Evolutionary conservation across 75 land plant species (phyloP).

Genomic region (Picea glauca): DNA sequence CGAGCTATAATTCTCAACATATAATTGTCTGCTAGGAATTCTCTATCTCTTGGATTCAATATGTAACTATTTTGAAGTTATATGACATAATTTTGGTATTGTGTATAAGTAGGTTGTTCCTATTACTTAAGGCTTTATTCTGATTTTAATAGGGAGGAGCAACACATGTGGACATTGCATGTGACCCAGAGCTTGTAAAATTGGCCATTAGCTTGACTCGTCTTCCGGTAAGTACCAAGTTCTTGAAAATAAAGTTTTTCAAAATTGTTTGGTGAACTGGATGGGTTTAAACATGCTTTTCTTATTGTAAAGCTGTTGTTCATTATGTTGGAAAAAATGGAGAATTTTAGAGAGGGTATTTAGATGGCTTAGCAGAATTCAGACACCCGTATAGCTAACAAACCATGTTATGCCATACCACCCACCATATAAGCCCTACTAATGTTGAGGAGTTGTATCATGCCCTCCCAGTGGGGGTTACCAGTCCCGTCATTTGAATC

Average conservation of each 20-base stretch:
- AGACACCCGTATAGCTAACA: too few relatives aligned
- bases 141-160: slow-evolving; percentile 77
- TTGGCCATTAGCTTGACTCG: slow-evolving; percentile 62
- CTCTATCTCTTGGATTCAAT: not conserved
- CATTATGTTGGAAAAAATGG: not conserved
- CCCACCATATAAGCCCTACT: not conserved
- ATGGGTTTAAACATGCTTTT: too few relatives aligned
- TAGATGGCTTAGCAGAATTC: too few relatives aligned
- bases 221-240: slow-evolving; percentile 62
- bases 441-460: not conserved
- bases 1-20: too few relatives aligned
- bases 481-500: not conserved
- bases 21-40: not conserved
- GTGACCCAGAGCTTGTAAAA: slow-evolving; percentile 85
- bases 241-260: not conserved
- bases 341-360: too few relatives aligned
- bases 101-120: not conserved
- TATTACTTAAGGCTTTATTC: not conserved
- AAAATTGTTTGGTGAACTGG: too few relatives aligned
- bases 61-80: not conserved
- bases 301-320: too few relatives aligned
- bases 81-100: not conserved
- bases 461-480: not conserved
- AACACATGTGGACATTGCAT: slow-evolving; percentile 96
- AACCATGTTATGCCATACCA: too few relatives aligned